These are phyloP conservation scores for Geosmithia morbida DNA, from an alignment of 2,329 filamentous ascomycete species.

Conservation along the genomic window DNA sequence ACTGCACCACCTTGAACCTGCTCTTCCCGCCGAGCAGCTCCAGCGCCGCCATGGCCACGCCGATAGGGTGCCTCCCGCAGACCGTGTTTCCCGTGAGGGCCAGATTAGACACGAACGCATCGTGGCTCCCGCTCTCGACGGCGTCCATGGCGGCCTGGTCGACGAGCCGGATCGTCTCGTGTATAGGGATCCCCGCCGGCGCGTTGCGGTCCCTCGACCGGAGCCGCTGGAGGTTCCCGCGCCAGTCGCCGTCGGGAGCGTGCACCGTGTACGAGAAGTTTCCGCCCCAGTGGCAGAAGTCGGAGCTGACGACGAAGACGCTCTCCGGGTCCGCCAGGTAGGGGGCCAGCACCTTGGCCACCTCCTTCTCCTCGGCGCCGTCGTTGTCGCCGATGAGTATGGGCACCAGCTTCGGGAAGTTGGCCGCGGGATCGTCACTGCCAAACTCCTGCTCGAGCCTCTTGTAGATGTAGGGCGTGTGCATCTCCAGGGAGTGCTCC, in stretches of 20 bases:
- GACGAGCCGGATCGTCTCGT: constrained; percentile 70
- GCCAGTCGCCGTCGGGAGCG: constrained; percentile 25
- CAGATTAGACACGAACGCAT: constrained; percentile 55
- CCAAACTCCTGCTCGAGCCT: constrained; percentile 40
- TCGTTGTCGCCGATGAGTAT: constrained; percentile 70
- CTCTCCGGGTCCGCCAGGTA: constrained; percentile 65
- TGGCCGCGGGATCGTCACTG: constrained; percentile 7
- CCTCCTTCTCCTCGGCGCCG: constrained; percentile 46
- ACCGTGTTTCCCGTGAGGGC: constrained; percentile 74
- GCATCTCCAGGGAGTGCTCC: constrained; percentile 95
- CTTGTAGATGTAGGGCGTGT: constrained; percentile 85
- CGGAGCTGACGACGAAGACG: constrained; percentile 79
- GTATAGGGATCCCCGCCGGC: constrained; percentile 40
- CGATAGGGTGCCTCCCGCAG: constrained; percentile 89
- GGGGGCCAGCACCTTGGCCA: constrained; percentile 58
- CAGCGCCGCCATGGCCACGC: constrained; percentile 77
- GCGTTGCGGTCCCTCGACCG: constrained; percentile 11
- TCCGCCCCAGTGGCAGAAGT: constrained; percentile 92
- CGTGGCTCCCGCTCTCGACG: constrained; percentile 62
- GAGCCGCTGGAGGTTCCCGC: constrained; percentile 21
- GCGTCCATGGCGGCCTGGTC: constrained; percentile 76
- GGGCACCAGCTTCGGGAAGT: constrained; percentile 64
- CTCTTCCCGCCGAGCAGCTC: constrained; percentile 37
- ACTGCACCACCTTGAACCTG: constrained; percentile 67
- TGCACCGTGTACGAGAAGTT: constrained; percentile 77